Conservation (phyloP, 2,329 filamentous ascomycete species). For the Basipetospora chlamydospora region DNA sequence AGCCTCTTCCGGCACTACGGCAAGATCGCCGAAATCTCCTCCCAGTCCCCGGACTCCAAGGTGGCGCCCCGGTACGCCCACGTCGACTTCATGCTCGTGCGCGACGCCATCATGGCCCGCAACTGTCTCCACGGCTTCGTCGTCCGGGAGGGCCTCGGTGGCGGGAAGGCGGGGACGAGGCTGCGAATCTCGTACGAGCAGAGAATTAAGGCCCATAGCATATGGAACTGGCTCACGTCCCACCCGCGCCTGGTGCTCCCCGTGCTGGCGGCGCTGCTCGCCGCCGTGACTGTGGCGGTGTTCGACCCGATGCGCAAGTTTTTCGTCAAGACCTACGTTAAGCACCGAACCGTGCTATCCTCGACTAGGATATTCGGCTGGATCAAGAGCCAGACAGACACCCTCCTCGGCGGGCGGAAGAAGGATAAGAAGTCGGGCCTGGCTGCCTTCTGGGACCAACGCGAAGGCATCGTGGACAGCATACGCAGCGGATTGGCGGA, state of each 20-base stretch:
- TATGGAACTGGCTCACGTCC: constrained; percentile 74
- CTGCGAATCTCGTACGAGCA: constrained; percentile 75
- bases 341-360: constrained; percentile 57
- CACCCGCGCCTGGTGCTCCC: constrained; percentile 87
- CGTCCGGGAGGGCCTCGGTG: constrained; percentile 53
- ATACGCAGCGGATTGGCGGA: constrained; percentile 78
- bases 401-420: constrained; percentile 41
- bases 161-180: constrained; percentile 60
- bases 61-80: constrained; percentile 65
- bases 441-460: constrained; percentile 75
- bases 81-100: constrained; percentile 58
- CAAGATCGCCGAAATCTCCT: constrained; percentile 72
- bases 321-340: constrained; percentile 80
- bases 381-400: constrained; percentile 49
- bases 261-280: constrained; percentile 62
- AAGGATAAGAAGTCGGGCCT: constrained; percentile 53
- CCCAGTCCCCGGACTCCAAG: constrained; percentile 78
- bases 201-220: constrained; percentile 59
- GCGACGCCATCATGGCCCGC: constrained; percentile 73
- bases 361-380: constrained; percentile 64
- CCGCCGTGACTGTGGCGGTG: constrained; percentile 69
- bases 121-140: constrained; percentile 84
- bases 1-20: constrained; percentile 80
- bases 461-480: constrained; percentile 66
- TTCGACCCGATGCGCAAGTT: constrained; percentile 93